Percentiles rank a stretch among this genome's conserved stretches.
These are phyloP conservation scores for Xylaria digitata DNA, from an alignment of 2,329 filamentous ascomycete species.

Conservation along the genomic window DNA sequence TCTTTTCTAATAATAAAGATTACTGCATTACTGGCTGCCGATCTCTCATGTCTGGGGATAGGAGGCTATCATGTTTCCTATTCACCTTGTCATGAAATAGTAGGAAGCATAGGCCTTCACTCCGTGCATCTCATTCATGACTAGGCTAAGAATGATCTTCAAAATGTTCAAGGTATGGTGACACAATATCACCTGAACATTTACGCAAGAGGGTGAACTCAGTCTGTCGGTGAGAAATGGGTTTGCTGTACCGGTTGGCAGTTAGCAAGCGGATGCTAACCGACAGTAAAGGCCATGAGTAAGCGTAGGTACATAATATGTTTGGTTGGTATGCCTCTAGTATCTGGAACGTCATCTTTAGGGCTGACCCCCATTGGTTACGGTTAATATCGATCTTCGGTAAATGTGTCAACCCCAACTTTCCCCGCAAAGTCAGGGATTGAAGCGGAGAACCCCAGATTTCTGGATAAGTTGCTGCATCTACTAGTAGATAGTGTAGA, in stretches of 20 bases:
- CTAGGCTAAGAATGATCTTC: neutral
- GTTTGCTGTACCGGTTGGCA: neutral
- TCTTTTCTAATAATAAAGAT: neutral
- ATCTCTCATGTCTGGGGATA: neutral
- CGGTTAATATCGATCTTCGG: conserved; percentile 29
- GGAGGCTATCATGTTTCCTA: no score
- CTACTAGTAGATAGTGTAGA: conserved; percentile 1
- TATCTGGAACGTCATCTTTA: neutral
- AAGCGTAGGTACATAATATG: neutral
- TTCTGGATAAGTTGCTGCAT: neutral
- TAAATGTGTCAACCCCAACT: conserved; percentile 24
- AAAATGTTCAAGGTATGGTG: neutral
- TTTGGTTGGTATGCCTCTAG: neutral
- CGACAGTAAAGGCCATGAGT: neutral
- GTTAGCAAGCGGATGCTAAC: conserved; percentile 9
- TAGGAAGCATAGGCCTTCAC: neutral
- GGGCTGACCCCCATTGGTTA: conserved; percentile 16
- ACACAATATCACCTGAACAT: neutral
- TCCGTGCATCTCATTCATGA: neutral
- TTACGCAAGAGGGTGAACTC: neutral
- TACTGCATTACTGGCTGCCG: neutral
- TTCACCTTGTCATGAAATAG: no score
- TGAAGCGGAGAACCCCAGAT: conserved; percentile 20
- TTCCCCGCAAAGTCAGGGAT: conserved; percentile 31
- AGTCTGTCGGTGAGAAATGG: neutral